Evolutionary conservation across 805 yeast species (phyloP), one percentile per base, ranked within the genome.

Genomic region (Candida maris): DNA sequence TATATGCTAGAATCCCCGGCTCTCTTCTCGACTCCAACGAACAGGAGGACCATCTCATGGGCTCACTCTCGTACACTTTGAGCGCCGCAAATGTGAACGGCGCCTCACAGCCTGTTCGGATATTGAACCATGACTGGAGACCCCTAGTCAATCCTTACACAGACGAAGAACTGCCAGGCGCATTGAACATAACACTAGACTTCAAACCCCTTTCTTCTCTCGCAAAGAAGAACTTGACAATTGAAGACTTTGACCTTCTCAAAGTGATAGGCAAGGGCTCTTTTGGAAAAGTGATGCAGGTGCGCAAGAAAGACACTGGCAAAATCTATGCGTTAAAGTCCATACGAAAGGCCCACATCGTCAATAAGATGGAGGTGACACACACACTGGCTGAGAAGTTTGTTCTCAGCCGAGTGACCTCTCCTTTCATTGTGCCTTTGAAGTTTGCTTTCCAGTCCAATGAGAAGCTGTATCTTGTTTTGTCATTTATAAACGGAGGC

Each of bases 201-300:
- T 59, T 54, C 43, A 61, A 54, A 36, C 62, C 65, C 12, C 39
- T 59, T 26, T 47, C 74, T 64, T 45, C 44, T 19, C 35, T 43
- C 15, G 32, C 49, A 3, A 77, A 75, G 56, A 76, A 81, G 46
- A 82, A 83, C 33, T 68, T 93, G 32, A 71, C 87, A 1, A 87
- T 93, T 48, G 96, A 88, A 39, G 96, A 91, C 56, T 91, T 93
- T 64, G 96, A 88, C 52, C 66, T 93, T 35, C 71, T 93, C 49
- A 93, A 93, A 62, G 98, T 93, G 16, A 87, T 93, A 37, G 98
- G 98, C 24, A 93, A 93, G 59, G 98, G 98, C 6, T 88, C 97
- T 7, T 93, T 93, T 59, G 98, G 98, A 35, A 93, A 93, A 64
- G 98, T 93, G 36, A 93, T 93, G 97, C 98, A 93, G 63, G 98